Evolutionary conservation across 805 yeast species (phyloP).

Genomic region (Saccharomycopsis fodiens): DNA sequence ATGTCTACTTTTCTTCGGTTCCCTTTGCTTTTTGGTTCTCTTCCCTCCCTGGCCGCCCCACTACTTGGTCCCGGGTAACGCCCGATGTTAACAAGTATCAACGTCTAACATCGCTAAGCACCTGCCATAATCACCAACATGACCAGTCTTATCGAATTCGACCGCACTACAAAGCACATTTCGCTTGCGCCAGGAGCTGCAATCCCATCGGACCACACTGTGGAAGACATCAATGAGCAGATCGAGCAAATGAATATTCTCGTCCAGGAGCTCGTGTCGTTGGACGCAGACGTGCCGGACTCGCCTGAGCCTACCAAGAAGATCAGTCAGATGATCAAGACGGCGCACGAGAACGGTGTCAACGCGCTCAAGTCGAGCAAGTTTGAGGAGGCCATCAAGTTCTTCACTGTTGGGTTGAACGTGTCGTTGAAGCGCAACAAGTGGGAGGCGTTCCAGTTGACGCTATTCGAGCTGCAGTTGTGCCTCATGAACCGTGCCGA

Average conservation of each 20-base stretch:
- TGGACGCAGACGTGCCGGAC: conserved; percentile 43
- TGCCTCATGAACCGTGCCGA: conserved; percentile 68
- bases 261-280: conserved; percentile 36
- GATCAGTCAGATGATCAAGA: conserved; percentile 50
- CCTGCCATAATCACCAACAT: no score
- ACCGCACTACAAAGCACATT: background rate
- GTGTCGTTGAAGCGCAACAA: conserved; percentile 61
- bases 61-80: no score
- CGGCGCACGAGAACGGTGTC: conserved; percentile 58
- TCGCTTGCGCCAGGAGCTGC: background rate
- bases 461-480: conserved; percentile 58
- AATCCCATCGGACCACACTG: background rate
- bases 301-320: conserved; percentile 48
- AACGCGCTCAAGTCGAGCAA: conserved; percentile 47
- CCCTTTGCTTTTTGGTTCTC: no score
- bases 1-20: no score
- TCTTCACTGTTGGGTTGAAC: conserved; percentile 58
- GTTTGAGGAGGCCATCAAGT: conserved; percentile 53
- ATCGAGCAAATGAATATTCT: conserved; percentile 30
- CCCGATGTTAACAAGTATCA: no score
- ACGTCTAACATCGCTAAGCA: no score
- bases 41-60: no score
- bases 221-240: conserved; percentile 25
- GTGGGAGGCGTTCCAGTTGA: conserved; percentile 67
- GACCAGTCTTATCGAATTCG: background rate